Base-by-base conservation (phyloP, 805 yeast genomes). In the Yarrowia osloensis region DNA sequence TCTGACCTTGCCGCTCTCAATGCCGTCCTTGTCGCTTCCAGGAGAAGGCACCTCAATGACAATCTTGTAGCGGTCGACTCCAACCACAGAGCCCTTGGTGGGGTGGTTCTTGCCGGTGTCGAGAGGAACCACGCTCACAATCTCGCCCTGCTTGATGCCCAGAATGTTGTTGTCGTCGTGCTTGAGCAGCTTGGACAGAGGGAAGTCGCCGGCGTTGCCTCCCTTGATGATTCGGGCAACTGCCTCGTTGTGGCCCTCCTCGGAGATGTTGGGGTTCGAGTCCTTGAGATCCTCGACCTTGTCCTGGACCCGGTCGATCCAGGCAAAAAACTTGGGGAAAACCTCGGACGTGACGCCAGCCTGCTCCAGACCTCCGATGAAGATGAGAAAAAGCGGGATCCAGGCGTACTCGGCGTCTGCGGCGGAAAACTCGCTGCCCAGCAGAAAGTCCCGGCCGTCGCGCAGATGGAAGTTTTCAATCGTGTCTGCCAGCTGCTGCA, bases 241-340 rank as follows among this genome's bases (percentile, higher is more conserved):
- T 4, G 40, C 52, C 33, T 61, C 42, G 44, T 44, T 61, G 22
- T 35, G 54, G 33, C 4, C 19, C 31, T 31, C 66, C 21, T 61
- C 66, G 29, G 66, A 31, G 33, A 61, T 40, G 29, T 61, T 61
- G 26, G 54, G 28, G 33, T 46, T 61, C 24, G 52, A 35, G 19
- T 44, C 42, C 31, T 29, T 19, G 28, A 61, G 54, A 8, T 61
- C 66, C 66, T 61, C 66, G 22, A 8, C 24, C 42, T 31, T 33
- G 33, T 31, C 42, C n/a, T 61, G 54, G 12, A 44, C 31, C 24
- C 66, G 54, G 17, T 61, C 54, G 42, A 61, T 42, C 66, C 66
- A 61, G 15, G 66, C 66, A 22, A 61, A 44, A 40, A 61, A 61
- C 66, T 61, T 61, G 42, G 66, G 66, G 54, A 44, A 61, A 4